Conservation (phyloP, 306 rosid genomes). For the Medicago truncatula region DNA sequence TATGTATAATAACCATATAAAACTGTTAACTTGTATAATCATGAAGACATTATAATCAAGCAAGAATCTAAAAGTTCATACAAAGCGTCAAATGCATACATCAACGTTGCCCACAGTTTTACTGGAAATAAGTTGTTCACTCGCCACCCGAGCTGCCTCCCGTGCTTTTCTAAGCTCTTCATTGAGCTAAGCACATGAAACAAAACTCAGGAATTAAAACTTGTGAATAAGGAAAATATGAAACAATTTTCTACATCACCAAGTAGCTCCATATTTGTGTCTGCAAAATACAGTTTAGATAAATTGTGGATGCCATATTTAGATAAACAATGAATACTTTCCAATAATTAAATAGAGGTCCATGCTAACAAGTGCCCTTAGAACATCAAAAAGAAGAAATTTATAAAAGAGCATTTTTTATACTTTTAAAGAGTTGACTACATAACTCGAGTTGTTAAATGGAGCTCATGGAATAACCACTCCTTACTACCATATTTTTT, state of each 20-base stretch:
- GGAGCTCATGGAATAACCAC: too few relatives aligned
- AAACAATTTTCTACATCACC: constrained; percentile 2
- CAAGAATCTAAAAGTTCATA: constrained; percentile 25
- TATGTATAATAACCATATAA: constrained; percentile 13
- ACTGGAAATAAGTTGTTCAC: constrained; percentile 55
- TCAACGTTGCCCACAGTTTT: constrained; percentile 48
- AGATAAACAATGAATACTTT: too few relatives aligned
- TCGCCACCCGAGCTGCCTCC: constrained; percentile 71
- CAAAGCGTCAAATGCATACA: constrained; percentile 43
- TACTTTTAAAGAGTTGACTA: too few relatives aligned
- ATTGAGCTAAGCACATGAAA: constrained; percentile 57
- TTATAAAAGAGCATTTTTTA: too few relatives aligned
- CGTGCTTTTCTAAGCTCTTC: constrained; percentile 69
- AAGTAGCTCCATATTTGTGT: neutral
- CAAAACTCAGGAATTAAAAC: constrained; percentile 37
- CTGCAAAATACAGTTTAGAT: too few relatives aligned
- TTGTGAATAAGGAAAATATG: constrained; percentile 31
- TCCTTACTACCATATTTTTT: too few relatives aligned
- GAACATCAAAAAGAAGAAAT: too few relatives aligned
- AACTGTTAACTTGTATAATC: constrained; percentile 25
- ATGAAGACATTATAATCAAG: constrained; percentile 15
- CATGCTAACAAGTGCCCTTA: too few relatives aligned
- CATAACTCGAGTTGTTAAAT: too few relatives aligned
- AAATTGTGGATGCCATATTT: too few relatives aligned
- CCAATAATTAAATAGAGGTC: too few relatives aligned